Evolutionary conservation across 1,284 basidiomycete species (phyloP).

Genomic region (Irpex lacteus): DNA sequence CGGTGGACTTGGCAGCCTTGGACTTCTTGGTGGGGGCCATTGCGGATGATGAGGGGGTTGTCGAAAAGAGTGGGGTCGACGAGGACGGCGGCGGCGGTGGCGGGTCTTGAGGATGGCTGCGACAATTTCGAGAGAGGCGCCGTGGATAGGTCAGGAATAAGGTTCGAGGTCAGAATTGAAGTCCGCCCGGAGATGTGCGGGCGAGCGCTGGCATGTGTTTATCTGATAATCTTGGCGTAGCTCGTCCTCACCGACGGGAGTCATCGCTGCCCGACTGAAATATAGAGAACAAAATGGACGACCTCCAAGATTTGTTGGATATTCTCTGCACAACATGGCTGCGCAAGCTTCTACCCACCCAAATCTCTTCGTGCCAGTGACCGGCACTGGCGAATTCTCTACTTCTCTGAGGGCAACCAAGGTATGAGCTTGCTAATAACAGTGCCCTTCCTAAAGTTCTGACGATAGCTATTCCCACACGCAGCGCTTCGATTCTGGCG

Average conservation of each 20-base stretch:
- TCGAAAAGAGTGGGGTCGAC: slow-evolving; percentile 10
- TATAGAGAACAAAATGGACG: neutral
- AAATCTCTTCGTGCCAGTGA: neutral
- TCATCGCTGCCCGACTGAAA: neutral
- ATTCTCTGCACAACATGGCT: neutral
- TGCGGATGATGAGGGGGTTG: slow-evolving; percentile 25
- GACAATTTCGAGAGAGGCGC: slow-evolving; percentile 3
- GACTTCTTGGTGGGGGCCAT: slow-evolving; percentile 96
- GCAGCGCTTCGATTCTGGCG: slow-evolving; percentile 30
- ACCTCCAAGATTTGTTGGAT: neutral
- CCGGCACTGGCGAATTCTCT: neutral
- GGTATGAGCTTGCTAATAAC: neutral
- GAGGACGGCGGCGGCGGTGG: slow-evolving; percentile 17
- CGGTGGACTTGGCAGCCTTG: slow-evolving; percentile 87
- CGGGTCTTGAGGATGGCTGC: slow-evolving; percentile 21
- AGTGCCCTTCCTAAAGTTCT: neutral
- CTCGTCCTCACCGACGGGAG: neutral
- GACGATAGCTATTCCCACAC: neutral
- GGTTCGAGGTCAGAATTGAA: slow-evolving; percentile 13
- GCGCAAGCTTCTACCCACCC: neutral
- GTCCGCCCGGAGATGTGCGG: neutral
- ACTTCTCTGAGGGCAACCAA: slow-evolving; percentile 1
- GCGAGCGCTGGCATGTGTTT: neutral
- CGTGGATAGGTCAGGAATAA: slow-evolving; percentile 11
- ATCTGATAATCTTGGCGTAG: neutral